phyloP scores from a whole-genome alignment of 2,329 filamentous ascomycete genomes.

The Onygena corvina region DNA sequence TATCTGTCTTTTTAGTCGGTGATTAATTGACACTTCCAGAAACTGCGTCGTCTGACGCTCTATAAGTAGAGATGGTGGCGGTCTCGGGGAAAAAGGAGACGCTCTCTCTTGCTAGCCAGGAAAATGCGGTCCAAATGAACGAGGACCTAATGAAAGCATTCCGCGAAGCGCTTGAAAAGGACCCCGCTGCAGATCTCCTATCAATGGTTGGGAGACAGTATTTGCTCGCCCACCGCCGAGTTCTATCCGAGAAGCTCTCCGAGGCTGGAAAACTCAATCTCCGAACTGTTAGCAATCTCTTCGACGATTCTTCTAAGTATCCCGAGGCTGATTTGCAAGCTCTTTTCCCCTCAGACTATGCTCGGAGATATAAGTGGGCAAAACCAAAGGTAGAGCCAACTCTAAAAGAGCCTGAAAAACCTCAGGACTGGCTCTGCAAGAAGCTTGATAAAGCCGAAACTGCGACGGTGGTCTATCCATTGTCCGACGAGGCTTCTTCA shows the following conservation, averaged over 20 bases:
- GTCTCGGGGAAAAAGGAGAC: no score
- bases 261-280: slow-evolving; percentile 16
- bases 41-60: no score
- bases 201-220: slow-evolving; percentile 18
- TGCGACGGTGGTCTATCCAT: slow-evolving; percentile 18
- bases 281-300: slow-evolving; percentile 13
- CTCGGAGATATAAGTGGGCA: slow-evolving; percentile 17
- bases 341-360: slow-evolving; percentile 17
- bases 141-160: slow-evolving; percentile 17
- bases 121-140: slow-evolving; percentile 20
- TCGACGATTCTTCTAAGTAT: slow-evolving; percentile 9
- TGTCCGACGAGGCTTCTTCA: slow-evolving; percentile 18
- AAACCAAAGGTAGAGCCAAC: slow-evolving; percentile 8
- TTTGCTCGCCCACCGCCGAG: slow-evolving; percentile 14
- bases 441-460: slow-evolving; percentile 17
- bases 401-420: neutral
- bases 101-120: no score
- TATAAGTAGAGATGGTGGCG: no score
- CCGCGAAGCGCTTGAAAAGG: slow-evolving; percentile 15
- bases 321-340: slow-evolving; percentile 20
- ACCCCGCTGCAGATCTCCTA: slow-evolving; percentile 19
- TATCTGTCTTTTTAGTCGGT: no score
- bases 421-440: slow-evolving; percentile 16
- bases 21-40: no score
- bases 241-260: slow-evolving; percentile 14